Evolutionary conservation across 345 rosid genomes (phyloP).

Genomic region (Salix exigua): DNA sequence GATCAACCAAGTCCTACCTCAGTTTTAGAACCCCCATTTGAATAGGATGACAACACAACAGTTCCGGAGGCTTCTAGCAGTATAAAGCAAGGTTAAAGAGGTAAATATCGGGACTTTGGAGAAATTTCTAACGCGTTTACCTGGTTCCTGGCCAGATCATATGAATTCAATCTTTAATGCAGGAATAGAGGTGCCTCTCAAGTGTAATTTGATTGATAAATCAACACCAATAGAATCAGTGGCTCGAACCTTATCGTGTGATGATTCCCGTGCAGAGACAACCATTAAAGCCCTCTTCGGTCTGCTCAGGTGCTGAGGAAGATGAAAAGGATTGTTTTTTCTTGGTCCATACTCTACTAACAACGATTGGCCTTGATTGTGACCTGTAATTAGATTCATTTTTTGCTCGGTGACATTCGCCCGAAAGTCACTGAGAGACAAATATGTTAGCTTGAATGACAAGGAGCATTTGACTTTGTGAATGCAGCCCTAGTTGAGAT

Average conservation of each 20-base stretch:
- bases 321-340: constrained; percentile 62
- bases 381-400: constrained; percentile 35
- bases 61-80: constrained; percentile 37
- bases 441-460: constrained; percentile 35
- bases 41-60: constrained; percentile 52
- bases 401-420: no score
- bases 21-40: constrained; percentile 66
- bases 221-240: constrained; percentile 70
- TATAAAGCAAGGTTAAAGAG: constrained; percentile 36
- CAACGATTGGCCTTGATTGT: constrained; percentile 48
- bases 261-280: constrained; percentile 38
- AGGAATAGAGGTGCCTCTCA: constrained; percentile 49
- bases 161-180: constrained; percentile 3
- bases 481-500: constrained; percentile 52
- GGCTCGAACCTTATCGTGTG: constrained; percentile 58
- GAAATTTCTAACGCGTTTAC: background rate
- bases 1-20: constrained; percentile 97
- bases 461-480: constrained; percentile 66
- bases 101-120: constrained; percentile 27
- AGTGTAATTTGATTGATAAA: constrained; percentile 71
- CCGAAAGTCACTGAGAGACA: constrained; percentile 59
- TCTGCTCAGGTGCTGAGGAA: constrained; percentile 32
- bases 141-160: background rate
- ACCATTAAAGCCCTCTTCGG: constrained; percentile 33
- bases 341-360: constrained; percentile 50